Conservation (phyloP, 148 eudicot species). For the Cornus controversa region DNA sequence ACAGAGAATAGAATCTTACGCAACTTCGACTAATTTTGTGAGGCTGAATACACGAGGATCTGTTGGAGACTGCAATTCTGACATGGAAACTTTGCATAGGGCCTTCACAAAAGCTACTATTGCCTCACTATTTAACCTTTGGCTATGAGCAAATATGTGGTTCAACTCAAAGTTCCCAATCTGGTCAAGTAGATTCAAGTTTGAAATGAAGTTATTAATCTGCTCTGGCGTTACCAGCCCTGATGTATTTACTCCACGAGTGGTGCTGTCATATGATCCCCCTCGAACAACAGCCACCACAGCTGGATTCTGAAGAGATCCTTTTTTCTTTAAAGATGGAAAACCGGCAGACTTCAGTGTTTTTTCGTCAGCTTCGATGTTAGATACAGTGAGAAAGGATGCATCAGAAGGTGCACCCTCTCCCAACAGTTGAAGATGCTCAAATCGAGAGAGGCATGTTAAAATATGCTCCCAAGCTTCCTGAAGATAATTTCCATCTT, state of each 20-base stretch:
- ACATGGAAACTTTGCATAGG: slow-evolving; percentile 95
- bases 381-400: slow-evolving; percentile 68
- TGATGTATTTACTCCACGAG: slow-evolving; percentile 51
- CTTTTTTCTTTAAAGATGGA: slow-evolving; percentile 73
- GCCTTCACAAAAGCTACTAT: slow-evolving; percentile 96
- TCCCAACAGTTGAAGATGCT: slow-evolving; percentile 93
- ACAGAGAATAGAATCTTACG: slow-evolving; percentile 65
- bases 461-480: slow-evolving; percentile 99
- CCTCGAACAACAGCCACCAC: slow-evolving; percentile 96
- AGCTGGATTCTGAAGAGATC: slow-evolving; percentile 88
- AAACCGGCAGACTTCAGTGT: slow-evolving; percentile 48
- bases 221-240: slow-evolving; percentile 92
- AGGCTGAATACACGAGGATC: slow-evolving; percentile 99
- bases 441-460: slow-evolving; percentile 95
- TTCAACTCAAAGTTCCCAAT: slow-evolving; percentile 93
- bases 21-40: slow-evolving; percentile 96
- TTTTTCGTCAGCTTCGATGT: slow-evolving; percentile 70
- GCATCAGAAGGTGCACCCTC: slow-evolving; percentile 99
- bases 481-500: slow-evolving; percentile 90
- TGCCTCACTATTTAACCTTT: slow-evolving; percentile 97
- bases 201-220: slow-evolving; percentile 80
- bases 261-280: slow-evolving; percentile 95
- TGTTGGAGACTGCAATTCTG: slow-evolving; percentile 96
- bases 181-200: slow-evolving; percentile 96
- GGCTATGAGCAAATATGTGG: slow-evolving; percentile 99